These are phyloP conservation scores for Ascochyta koolunga DNA, from an alignment of 2,329 filamentous ascomycete genomes.

Conservation along the genomic window DNA sequence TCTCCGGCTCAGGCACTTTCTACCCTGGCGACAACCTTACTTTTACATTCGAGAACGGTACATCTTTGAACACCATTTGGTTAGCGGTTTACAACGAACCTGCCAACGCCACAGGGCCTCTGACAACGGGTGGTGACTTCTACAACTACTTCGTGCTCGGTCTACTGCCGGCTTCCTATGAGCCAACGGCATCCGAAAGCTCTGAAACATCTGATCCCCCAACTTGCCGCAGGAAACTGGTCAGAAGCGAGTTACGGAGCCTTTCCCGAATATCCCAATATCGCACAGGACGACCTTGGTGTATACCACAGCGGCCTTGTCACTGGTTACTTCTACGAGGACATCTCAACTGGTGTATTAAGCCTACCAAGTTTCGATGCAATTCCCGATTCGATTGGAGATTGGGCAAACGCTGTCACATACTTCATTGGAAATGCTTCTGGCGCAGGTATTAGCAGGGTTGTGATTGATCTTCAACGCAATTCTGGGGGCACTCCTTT, in stretches of 20 bases:
- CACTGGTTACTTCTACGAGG: conserved; percentile 51
- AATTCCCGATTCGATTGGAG: conserved; percentile 8
- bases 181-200: conserved; percentile 2
- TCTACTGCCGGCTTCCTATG: conserved; percentile 22
- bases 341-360: conserved; percentile 50
- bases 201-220: not conserved
- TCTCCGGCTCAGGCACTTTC: conserved; percentile 33
- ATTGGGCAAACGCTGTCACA: conserved; percentile 33
- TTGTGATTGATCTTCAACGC: conserved; percentile 65
- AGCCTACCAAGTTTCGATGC: conserved; percentile 47
- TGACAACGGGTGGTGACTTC: conserved; percentile 50
- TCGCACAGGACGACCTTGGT: conserved; percentile 24
- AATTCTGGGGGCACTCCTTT: conserved; percentile 60
- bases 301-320: conserved; percentile 27
- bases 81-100: conserved; percentile 25
- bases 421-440: conserved; percentile 54
- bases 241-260: conserved; percentile 23
- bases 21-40: conserved; percentile 41
- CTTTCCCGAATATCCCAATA: conserved; percentile 25
- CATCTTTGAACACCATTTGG: conserved; percentile 21
- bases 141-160: conserved; percentile 52
- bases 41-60: conserved; percentile 34
- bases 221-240: conserved; percentile 18
- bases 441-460: conserved; percentile 55
- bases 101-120: conserved; percentile 25